Base-by-base conservation (phyloP, 305 asterid genomes). In the Fraxinus albicans region DNA sequence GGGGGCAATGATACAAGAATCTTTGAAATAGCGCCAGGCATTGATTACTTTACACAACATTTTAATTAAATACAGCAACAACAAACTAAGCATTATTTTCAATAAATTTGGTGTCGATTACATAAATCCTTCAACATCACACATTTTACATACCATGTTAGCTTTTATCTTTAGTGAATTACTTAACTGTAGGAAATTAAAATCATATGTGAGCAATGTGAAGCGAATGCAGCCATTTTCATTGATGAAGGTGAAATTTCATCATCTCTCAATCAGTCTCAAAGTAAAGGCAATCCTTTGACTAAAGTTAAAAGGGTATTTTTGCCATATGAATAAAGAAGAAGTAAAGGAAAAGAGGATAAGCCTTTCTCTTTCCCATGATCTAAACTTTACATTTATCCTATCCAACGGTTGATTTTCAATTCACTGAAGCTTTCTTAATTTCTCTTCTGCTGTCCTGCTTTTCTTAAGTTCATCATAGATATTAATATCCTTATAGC, bases 381-480 rank as follows among this genome's bases (percentile, higher is more conserved):
- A 86, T 81, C 85, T 76, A 34, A 73, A 80, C 90, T 85, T 89
- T 84, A 87, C 82, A 86, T 86, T 89, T 92, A 84, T 90, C 90
- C 82, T 85, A 90, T 85, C 94, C 92, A 90, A 91, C 95, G 94
- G 93, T 89, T 90, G 93, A 60, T 84, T 88, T 83, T 87, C 27
- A 81, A 81, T 83, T 83, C 82, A 38, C 79, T 36, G 4, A 77
- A 84, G 70, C 81, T 86, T 83, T 87, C 77, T 83, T 85, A 83
- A 73, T 82, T 29, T 77, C 42, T 9, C 34, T 72, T 76, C 31
- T 79, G 63, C 47, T 73, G 79, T 76, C 79, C 40, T 9, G 83
- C 31, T 80, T 73, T 63, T 53, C 84, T 67, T 82, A 73, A 86
- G 72, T 63, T 79, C 81, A 44, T 42, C 70, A 78, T 82, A 85